Base-by-base conservation (phyloP, 2,329 filamentous ascomycete genomes). In the Ceratocystis diversiconidia region DNA sequence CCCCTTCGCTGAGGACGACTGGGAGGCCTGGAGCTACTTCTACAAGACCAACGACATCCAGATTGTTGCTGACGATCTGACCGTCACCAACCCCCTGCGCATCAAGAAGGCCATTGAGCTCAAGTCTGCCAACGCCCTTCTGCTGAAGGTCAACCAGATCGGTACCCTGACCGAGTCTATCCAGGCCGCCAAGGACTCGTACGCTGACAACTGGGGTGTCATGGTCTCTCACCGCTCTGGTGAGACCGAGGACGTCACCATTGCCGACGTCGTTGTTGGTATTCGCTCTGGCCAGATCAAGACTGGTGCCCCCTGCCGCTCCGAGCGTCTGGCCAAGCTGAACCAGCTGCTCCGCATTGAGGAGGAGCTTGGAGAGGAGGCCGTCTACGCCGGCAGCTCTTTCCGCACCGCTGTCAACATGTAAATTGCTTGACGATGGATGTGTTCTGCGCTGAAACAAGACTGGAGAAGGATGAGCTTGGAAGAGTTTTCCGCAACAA, bases 21-120 rank as follows among this genome's bases (percentile, higher is more conserved):
- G 94, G 94, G 92, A 97, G 85, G 94, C 94, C 69, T 99, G 94
- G 94, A 95, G 90, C 86, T 96, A 97, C 87, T 99, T 97, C 88
- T 96, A 88, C 88, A 96, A 96, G 89, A 94, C 90, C 73, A 91
- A 90, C 75, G 87, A 96, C 79, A 92, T 95, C 83, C 94, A 99
- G 85, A 91, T 99, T 76, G 94, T 99, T 71, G 94, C 87, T 82
- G 94, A 99, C 76, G 94, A 99, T 76, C 80, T 99, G 84, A 97
- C 94, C 71, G 94, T 99, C 79, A 99, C 94, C 79, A 99, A 99
- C 87, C 94, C 94, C 70, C 80, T 89, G 73, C 92, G 94, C 79
- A 99, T 99, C 85, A 96, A 97, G 90, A 95, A 95, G 85, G 94
- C 94, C 74, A 96, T 97, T 72, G 92, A 97, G 78, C 88, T 94